phyloP scores from a whole-genome alignment of 306 rosid species.

The Cicer judaicum region DNA sequence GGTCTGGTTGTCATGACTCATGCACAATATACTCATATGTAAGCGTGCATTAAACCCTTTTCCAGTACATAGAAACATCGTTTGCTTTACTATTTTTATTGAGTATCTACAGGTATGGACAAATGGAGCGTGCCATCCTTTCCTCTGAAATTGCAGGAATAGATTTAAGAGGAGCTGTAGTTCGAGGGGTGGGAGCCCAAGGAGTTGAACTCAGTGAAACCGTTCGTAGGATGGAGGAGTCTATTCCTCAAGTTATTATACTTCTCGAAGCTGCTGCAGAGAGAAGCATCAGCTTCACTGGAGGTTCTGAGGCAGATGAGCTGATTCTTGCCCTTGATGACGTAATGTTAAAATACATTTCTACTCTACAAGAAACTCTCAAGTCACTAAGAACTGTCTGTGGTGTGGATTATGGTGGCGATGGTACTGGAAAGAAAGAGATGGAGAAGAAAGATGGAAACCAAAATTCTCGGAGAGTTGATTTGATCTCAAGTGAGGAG shows the following conservation, averaged over 20 bases:
- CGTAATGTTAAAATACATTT: conserved; percentile 83
- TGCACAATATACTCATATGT: conserved; percentile 15
- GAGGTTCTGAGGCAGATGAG: conserved; percentile 99
- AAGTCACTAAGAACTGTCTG: conserved; percentile 90
- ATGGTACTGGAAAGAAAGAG: conserved; percentile 72
- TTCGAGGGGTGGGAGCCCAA: conserved; percentile 98
- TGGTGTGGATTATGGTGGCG: conserved; percentile 84
- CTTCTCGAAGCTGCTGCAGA: conserved; percentile 97
- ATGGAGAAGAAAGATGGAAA: conserved; percentile 78
- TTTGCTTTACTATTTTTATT: conserved; percentile 44
- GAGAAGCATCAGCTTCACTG: conserved; percentile 94
- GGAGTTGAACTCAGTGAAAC: conserved; percentile 99
- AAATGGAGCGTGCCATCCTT: conserved; percentile 97
- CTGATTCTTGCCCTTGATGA: conserved; percentile 90
- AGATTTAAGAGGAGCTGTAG: conserved; percentile 98
- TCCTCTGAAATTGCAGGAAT: conserved; percentile 91
- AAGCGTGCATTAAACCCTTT: conserved; percentile 4
- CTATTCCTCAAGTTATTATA: conserved; percentile 87
- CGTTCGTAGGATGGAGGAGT: conserved; percentile 99
- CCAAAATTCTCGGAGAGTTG: conserved; percentile 72
- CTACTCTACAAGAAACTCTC: conserved; percentile 89
- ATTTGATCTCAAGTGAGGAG: conserved; percentile 84
- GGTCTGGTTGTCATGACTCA: conserved; percentile 8
- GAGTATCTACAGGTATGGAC: conserved; percentile 78
- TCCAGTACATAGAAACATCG: conserved; percentile 19